A percentile compares a stretch with the other conserved stretches of the same genome.
Conservation (phyloP, 1,284 basidiomycete genomes). For the Prillingera fragicola region DNA sequence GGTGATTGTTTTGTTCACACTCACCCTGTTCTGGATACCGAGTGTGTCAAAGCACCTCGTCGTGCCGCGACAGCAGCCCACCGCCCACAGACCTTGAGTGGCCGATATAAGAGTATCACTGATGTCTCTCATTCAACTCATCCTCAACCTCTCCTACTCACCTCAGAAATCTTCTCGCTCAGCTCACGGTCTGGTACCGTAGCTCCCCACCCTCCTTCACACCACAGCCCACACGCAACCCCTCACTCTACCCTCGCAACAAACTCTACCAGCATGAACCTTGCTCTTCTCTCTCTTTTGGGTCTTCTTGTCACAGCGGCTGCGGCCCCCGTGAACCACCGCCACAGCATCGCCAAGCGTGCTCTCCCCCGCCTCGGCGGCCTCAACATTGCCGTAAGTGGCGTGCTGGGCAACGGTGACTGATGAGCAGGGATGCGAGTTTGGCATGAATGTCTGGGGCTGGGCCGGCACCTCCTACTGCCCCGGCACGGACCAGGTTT, state of each 20-base stretch:
- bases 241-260: not conserved
- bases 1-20: too few species aligned
- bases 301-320: slow-evolving; percentile 10
- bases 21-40: too few species aligned
- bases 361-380: slow-evolving; percentile 32
- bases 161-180: not conserved
- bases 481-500: slow-evolving; percentile 54
- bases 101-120: too few species aligned
- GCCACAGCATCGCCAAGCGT: slow-evolving; percentile 16
- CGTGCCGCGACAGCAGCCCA: too few species aligned
- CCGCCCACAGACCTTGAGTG: too few species aligned
- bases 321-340: slow-evolving; percentile 6
- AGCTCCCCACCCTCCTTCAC: not conserved
- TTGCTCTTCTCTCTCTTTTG: slow-evolving; percentile 13
- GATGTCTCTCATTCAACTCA: too few species aligned
- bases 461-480: slow-evolving; percentile 35
- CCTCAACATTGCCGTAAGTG: slow-evolving; percentile 37
- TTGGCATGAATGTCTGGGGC: slow-evolving; percentile 31
- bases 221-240: not conserved
- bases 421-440: slow-evolving; percentile 31
- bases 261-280: slow-evolving; percentile 9
- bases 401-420: not conserved
- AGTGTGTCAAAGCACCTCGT: too few species aligned
- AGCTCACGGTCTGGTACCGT: slow-evolving; percentile 3
- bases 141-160: not conserved